These are phyloP conservation scores for Anthracocystis panici-leucophaei DNA, from an alignment of 1,284 basidiomycete genomes.

Conservation along the genomic window DNA sequence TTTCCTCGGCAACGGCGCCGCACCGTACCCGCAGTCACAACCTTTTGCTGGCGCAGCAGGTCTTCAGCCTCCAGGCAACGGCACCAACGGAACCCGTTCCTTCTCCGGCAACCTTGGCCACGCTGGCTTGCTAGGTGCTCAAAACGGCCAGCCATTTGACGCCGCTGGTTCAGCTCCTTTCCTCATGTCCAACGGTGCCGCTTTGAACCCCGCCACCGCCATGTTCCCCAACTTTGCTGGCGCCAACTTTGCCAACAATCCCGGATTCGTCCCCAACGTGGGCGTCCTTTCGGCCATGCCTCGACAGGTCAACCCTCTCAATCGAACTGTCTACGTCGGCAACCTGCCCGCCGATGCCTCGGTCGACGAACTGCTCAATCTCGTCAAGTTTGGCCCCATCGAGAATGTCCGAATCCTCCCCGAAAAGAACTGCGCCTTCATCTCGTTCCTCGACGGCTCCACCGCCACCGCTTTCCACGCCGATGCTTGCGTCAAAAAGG, in stretches of 20 bases:
- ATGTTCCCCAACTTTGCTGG: constrained; percentile 39
- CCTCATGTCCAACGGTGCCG: constrained; percentile 27
- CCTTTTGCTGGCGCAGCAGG: constrained; percentile 29
- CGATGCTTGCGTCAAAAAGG: constrained; percentile 67
- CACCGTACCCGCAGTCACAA: constrained; percentile 22
- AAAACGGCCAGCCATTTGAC: constrained; percentile 27
- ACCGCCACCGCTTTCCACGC: constrained; percentile 68
- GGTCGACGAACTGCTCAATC: constrained; percentile 95
- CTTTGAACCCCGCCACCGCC: constrained; percentile 25
- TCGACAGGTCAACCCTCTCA: constrained; percentile 49
- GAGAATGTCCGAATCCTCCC: constrained; percentile 95
- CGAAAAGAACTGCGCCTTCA: constrained; percentile 97
- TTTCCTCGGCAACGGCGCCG: constrained; percentile 30
- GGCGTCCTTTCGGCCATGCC: constrained; percentile 35
- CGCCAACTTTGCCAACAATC: constrained; percentile 35
- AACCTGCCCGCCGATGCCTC: constrained; percentile 95
- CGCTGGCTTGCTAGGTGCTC: constrained; percentile 27
- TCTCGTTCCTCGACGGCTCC: constrained; percentile 74
- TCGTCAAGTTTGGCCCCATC: constrained; percentile 96
- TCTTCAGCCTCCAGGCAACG: constrained; percentile 49
- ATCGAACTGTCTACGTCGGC: constrained; percentile 94
- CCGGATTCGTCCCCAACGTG: constrained; percentile 39
- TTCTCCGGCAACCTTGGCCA: constrained; percentile 52
- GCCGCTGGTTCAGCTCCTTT: constrained; percentile 33
- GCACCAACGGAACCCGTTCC: constrained; percentile 52